Evolutionary conservation across 169 alveolate species (phyloP), one percentile per base, ranked within the genome.

Genomic region (Cryptosporidium andersoni): DNA sequence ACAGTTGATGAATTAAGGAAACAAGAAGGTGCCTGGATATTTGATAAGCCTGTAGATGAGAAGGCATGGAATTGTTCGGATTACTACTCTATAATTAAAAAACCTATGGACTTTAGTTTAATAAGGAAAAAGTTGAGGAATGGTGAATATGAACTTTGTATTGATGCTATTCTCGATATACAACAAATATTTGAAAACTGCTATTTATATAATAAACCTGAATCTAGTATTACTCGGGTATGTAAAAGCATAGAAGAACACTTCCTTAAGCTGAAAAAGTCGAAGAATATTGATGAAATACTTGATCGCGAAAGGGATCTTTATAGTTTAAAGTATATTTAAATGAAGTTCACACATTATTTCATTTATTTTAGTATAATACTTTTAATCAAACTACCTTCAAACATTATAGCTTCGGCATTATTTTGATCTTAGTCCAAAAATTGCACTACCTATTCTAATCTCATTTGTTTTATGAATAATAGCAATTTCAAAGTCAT

Each of bases 371-470:
- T 49, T 49, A 11, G 16, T 49, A 12, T 49, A 12, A 9, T 49
- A 9, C 9, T 49, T 49, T 47, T 45, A 14, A 45, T 11, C 2
- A 4, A 43, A n/a, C 36, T 25, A 6, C 14, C 11, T 64, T 40
- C 16, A 43, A 0, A 64, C 14, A 47, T 14, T 5, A 37, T 65
- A 48, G 36, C 7, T 4, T 39, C n/a, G 4, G 34, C 2, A 14
- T 43, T 3, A 14, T 4, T 53, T 66, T 25, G 7, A 12, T 47
- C 74, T 14, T 4, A 45, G 49, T 45, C 96, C 96, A 89, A 96
- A 96, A 34, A 97, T 94, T 7, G 94, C 94, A 64, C 95, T 90
- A 5, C 98, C 98, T 37, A 97, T 90, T 81, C 99, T 95, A 2
- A 96, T 93, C 80, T 94, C 95, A 64, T 94, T 95, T 34, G 97